A percentile compares a stretch with the other conserved stretches of the same genome.
These are phyloP conservation scores for Hypoxylon fragiforme DNA, from an alignment of 495 filamentous ascomycete genomes.

Conservation along the genomic window DNA sequence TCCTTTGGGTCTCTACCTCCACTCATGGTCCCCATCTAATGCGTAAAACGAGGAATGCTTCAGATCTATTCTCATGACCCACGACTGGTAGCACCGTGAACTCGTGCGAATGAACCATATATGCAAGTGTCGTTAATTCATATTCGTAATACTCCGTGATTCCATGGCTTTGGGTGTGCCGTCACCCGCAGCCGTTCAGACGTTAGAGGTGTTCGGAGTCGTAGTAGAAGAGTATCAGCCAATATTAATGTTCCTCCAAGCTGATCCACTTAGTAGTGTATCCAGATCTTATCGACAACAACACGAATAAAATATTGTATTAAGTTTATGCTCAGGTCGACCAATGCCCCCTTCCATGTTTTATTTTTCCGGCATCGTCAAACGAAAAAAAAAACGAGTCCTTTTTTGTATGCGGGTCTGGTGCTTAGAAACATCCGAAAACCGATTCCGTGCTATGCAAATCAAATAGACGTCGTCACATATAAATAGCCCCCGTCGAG, in stretches of 20 bases:
- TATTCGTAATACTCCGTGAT: constrained; percentile 40
- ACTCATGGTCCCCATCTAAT: constrained; percentile 13
- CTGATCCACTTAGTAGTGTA: constrained; percentile 16
- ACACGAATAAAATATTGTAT: constrained; percentile 10
- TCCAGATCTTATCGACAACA: constrained; percentile 9
- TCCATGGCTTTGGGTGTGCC: constrained; percentile 32
- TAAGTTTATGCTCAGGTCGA: constrained; percentile 9
- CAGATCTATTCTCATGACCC: constrained; percentile 17
- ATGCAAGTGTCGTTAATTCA: constrained; percentile 36
- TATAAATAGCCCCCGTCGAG: constrained; percentile 35
- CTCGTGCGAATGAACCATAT: constrained; percentile 12
- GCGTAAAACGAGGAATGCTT: constrained; percentile 17
- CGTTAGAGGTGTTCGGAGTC: constrained; percentile 20
- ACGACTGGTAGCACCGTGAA: constrained; percentile 1
- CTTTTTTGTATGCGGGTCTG: constrained; percentile 13
- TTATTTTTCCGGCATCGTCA: constrained; percentile 29
- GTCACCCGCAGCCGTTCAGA: constrained; percentile 16
- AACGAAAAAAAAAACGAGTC: constrained; percentile 13
- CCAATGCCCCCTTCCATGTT: constrained; percentile 5
- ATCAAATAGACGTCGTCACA: constrained; percentile 35
- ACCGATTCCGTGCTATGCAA: constrained; percentile 38
- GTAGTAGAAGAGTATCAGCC: constrained; percentile 11
- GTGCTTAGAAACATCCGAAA: constrained; percentile 4
- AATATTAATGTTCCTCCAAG: constrained; percentile 20
- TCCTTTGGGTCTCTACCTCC: constrained; percentile 6